A percentile compares a stretch with the other conserved stretches of the same genome.
Conservation (phyloP, 148 eudicot species). For the Chenopodium album region DNA sequence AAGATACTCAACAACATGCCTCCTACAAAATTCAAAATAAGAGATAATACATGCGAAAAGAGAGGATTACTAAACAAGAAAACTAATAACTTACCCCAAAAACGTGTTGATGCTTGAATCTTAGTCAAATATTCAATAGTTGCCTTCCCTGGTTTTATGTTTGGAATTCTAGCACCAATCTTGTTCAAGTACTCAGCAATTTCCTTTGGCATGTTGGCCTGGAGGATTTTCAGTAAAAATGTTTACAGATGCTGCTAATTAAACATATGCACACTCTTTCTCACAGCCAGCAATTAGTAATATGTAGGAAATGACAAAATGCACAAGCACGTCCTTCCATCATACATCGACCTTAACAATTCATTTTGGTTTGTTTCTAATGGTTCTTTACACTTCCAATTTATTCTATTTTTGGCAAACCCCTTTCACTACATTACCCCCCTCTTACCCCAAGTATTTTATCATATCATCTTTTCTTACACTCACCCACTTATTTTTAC, state of each 20-base stretch:
- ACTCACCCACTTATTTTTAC: too few relatives aligned
- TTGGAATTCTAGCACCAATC: constrained; percentile 97
- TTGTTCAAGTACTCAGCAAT: constrained; percentile 92
- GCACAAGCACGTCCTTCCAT: not conserved
- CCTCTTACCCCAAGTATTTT: too few relatives aligned
- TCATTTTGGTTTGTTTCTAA: too few relatives aligned
- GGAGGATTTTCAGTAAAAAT: constrained; percentile 14
- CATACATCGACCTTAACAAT: not conserved
- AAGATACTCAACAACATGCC: constrained; percentile 76
- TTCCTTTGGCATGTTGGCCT: constrained; percentile 99
- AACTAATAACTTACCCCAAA: constrained; percentile 73
- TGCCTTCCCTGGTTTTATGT: constrained; percentile 92
- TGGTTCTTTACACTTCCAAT: too few relatives aligned
- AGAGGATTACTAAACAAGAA: not conserved
- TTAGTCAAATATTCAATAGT: constrained; percentile 79
- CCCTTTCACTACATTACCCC: too few relatives aligned
- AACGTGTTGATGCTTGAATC: constrained; percentile 97
- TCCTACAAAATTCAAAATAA: constrained; percentile 44
- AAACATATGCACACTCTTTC: not conserved
- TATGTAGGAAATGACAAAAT: not conserved
- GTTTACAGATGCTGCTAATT: not conserved
- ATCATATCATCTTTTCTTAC: too few relatives aligned
- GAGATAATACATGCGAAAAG: constrained; percentile 1
- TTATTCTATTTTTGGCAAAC: too few relatives aligned
- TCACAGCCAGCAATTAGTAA: not conserved